These are phyloP conservation scores for Reutealis trisperma DNA, from an alignment of 345 rosid species.

Conservation along the genomic window DNA sequence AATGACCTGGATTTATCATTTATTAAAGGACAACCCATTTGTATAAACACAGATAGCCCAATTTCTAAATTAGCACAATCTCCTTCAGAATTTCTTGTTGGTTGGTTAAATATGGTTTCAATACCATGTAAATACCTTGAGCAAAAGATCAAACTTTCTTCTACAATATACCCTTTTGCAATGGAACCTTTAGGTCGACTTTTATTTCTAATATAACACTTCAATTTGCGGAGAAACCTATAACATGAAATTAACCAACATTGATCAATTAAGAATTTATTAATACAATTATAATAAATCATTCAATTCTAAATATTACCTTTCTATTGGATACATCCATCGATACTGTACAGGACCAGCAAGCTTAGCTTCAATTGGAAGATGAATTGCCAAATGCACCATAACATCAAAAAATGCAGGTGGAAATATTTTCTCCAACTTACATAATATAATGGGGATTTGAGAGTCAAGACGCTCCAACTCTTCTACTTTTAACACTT, in stretches of 20 bases:
- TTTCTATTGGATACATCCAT: not conserved
- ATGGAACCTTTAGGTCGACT: not conserved
- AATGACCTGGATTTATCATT: no score
- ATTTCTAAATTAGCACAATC: no score
- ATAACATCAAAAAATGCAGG: not conserved
- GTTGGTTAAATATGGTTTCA: no score
- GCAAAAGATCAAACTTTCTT: not conserved
- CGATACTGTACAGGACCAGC: not conserved
- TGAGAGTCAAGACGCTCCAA: not conserved
- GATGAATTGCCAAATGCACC: constrained; percentile 6
- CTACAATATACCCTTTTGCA: not conserved
- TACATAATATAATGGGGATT: not conserved
- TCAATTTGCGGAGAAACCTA: not conserved
- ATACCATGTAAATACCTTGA: not conserved
- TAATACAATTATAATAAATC: no score
- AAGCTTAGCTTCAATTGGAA: not conserved
- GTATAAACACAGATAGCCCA: no score
- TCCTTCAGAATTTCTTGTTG: no score
- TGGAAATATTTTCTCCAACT: not conserved
- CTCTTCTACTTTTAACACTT: not conserved
- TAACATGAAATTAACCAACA: no score
- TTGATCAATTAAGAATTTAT: no score
- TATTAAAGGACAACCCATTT: no score
- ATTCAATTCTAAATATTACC: not conserved
- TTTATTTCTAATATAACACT: constrained; percentile 10